A percentile compares a stretch with the other conserved stretches of the same genome.
phyloP scores from a whole-genome alignment of 306 rosid species.

The Rubus idaeus region DNA sequence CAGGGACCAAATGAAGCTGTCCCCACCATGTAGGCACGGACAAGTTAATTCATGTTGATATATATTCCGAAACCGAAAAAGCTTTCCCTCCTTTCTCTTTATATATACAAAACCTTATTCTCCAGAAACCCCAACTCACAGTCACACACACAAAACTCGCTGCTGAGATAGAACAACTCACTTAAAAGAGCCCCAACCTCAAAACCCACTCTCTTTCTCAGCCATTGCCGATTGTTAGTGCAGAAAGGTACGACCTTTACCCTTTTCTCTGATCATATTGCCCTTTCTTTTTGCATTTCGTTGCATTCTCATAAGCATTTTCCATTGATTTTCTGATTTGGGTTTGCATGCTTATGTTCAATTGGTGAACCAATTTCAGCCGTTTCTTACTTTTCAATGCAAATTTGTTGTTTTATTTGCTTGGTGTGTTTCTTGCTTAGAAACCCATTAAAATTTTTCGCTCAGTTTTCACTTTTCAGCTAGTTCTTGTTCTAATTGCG shows the following conservation, averaged over 20 bases:
- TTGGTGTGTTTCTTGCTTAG: conserved; percentile 1
- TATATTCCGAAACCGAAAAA: not conserved
- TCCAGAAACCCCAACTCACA: not conserved
- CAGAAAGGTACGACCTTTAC: conserved; percentile 11
- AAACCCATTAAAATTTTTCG: conserved; percentile 10
- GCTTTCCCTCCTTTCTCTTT: conserved; percentile 15
- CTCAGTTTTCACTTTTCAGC: not conserved
- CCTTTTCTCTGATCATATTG: not conserved
- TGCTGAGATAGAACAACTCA: not conserved
- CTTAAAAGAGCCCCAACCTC: not conserved
- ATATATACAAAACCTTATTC: not conserved
- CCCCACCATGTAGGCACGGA: too few species aligned
- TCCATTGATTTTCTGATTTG: conserved; percentile 1
- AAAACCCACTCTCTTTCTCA: not conserved
- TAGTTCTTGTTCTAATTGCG: conserved; percentile 10
- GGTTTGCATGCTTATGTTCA: not conserved
- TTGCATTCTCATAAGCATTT: not conserved
- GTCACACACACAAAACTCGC: not conserved
- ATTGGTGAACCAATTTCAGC: conserved; percentile 2
- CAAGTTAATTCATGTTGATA: conserved; percentile 8
- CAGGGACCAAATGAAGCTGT: not conserved
- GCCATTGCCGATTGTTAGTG: not conserved
- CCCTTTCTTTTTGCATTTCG: not conserved
- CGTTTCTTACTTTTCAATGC: not conserved
- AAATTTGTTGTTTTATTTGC: not conserved